These are phyloP conservation scores for Elsinoe fawcettii DNA, from an alignment of 2,329 filamentous ascomycete genomes.

Conservation along the genomic window DNA sequence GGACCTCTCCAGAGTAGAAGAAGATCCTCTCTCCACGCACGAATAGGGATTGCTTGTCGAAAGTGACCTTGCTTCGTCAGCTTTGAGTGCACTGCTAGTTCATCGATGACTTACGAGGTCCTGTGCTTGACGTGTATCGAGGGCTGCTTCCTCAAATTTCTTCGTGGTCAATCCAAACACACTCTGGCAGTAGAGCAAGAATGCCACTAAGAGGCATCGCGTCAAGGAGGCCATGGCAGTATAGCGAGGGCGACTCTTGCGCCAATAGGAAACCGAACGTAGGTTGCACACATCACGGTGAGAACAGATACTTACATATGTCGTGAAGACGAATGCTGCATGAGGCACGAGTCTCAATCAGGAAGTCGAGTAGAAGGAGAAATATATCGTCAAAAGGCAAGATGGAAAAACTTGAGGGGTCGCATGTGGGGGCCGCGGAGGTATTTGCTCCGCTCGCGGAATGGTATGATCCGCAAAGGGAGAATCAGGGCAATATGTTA, in stretches of 20 bases:
- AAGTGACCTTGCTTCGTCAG: neutral
- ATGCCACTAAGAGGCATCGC: neutral
- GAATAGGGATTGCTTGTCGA: conserved; percentile 47
- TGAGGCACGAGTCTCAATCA: neutral
- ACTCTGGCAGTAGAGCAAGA: neutral
- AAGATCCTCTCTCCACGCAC: conserved; percentile 62
- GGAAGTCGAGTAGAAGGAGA: neutral
- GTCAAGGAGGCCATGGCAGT: neutral
- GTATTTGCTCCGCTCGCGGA: neutral
- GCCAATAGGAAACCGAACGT: neutral
- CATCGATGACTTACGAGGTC: neutral
- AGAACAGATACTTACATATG: neutral
- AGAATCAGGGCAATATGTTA: neutral
- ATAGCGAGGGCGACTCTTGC: neutral
- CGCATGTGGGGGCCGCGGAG: neutral
- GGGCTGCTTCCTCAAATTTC: neutral
- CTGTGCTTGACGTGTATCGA: neutral
- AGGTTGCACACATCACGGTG: neutral
- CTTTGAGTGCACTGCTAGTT: neutral
- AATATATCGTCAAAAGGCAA: neutral
- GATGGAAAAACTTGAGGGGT: neutral
- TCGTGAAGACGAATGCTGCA: neutral
- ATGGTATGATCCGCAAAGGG: neutral
- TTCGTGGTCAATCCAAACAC: neutral
- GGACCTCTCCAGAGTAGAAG: conserved; percentile 66